Percentiles rank a stretch among this genome's conserved stretches.
phyloP scores from a whole-genome alignment of 169 alveolate genomes.

The Plasmodium gonderi region DNA sequence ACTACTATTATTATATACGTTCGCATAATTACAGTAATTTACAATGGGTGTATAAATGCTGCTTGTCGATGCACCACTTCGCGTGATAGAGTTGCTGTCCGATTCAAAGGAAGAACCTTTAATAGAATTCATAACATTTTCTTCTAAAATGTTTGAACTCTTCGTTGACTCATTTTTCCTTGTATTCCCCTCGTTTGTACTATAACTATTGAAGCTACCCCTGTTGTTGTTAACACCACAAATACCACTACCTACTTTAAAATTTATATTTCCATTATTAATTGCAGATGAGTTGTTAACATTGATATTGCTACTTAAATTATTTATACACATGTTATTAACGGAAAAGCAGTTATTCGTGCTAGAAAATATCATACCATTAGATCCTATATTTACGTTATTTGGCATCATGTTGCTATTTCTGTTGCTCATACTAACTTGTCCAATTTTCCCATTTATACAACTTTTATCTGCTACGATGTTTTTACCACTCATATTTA shows the following conservation, averaged over 20 bases:
- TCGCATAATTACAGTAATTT: no score
- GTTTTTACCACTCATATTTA: slow-evolving; percentile 4
- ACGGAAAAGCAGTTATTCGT: no score
- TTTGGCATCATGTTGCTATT: not conserved
- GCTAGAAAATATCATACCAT: not conserved
- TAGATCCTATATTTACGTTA: not conserved
- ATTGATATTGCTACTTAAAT: not conserved
- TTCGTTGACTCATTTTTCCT: not conserved
- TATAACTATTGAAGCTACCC: not conserved
- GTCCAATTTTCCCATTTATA: not conserved
- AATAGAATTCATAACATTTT: not conserved
- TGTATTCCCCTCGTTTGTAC: slow-evolving; percentile 10
- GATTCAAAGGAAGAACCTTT: slow-evolving; percentile 1
- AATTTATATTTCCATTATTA: not conserved
- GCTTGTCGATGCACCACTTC: not conserved
- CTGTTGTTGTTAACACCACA: not conserved
- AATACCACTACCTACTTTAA: not conserved
- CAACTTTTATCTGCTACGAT: not conserved
- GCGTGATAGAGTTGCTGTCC: not conserved
- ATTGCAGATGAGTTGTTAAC: not conserved
- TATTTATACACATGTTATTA: slow-evolving; percentile 5
- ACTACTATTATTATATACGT: not conserved
- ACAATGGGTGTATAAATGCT: not conserved
- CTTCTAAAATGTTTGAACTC: slow-evolving; percentile 7
- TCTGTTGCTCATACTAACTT: not conserved